These are phyloP conservation scores for Aspergillus sp. DNA, from an alignment of 2,329 filamentous ascomycete species.

Conservation along the genomic window DNA sequence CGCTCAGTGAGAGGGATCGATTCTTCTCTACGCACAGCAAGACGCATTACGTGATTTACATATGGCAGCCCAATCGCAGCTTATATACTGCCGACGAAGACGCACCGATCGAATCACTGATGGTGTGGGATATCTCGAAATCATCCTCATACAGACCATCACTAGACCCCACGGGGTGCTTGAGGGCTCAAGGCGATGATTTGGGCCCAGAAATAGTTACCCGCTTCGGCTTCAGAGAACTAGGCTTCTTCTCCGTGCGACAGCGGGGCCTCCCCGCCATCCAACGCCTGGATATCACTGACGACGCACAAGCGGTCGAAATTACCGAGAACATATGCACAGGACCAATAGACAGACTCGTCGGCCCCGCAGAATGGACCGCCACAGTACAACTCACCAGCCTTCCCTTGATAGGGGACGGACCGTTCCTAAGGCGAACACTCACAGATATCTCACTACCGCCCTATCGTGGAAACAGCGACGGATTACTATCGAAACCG, in stretches of 20 bases:
- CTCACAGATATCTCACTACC: conserved; percentile 39
- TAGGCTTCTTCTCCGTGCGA: conserved; percentile 47
- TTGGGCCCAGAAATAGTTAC: conserved; percentile 40
- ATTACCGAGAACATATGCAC: conserved; percentile 50
- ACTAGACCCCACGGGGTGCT: conserved; percentile 38
- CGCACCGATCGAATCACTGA: conserved; percentile 50
- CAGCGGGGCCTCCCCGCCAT: conserved; percentile 47
- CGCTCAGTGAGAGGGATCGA: conserved; percentile 49
- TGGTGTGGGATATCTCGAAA: conserved; percentile 52
- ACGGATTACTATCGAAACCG: conserved; percentile 24
- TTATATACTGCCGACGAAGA: conserved; percentile 47
- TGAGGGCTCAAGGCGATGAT: conserved; percentile 25
- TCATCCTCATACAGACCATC: conserved; percentile 45
- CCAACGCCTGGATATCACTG: conserved; percentile 45
- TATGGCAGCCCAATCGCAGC: conserved; percentile 52
- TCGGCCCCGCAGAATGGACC: conserved; percentile 30
- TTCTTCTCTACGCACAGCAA: conserved; percentile 55
- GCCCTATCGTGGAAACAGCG: conserved; percentile 36
- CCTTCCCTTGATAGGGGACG: conserved; percentile 45
- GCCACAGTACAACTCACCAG: conserved; percentile 43
- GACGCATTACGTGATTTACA: conserved; percentile 54
- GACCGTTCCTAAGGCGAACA: conserved; percentile 43
- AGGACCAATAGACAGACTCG: conserved; percentile 43
- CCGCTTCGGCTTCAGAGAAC: conserved; percentile 43
- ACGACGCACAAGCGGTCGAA: conserved; percentile 41